Base-by-base conservation (phyloP, 768 basidiomycete genomes). In the Leccinum variicolor region DNA sequence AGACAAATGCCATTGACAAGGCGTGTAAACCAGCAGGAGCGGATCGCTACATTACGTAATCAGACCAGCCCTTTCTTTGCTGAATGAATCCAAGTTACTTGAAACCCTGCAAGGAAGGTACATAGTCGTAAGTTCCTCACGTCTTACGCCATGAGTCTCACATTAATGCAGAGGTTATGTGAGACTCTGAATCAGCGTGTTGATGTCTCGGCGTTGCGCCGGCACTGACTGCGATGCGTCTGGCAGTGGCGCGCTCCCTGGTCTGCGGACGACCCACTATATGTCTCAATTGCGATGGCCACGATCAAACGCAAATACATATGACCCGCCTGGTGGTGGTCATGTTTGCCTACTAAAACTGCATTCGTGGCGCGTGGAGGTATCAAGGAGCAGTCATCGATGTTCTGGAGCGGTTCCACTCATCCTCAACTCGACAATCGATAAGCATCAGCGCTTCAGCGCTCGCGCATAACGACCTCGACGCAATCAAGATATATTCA, bases 371-470 rank as follows among this genome's bases (percentile, higher is more conserved):
- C 7, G n/a, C 13, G 33, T 33, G 33, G 33, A 33, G 13, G 13
- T 33, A 33, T 33, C 33, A 14, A 14, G 33, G 33, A 33, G 5
- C 33, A 39, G 15, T 17, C 39, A 39, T 17, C 15, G 3, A 39
- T 47, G 19, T 17, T 23, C 14, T 25, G 4, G 46, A 7, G 14
- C 23, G 14, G 13, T 14, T 11, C 25, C 14, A 26, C 9, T 15
- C 15, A 25, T 45, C 19, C 43, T 14, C 73, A 19, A 73, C 69
- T 0, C 66, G 69, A 39, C 36, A 15, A 39, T 39, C 36, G 17
- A 39, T 39, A 36, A 36, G 7, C 2, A 17, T 17, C 8, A 36
- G 36, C 36, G 36, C 36, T 36, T 36, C 36, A 36, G 36, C 36
- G 36, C 36, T 36, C 15, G 36, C 17, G 15, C 36, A 7, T 15